phyloP scores from a whole-genome alignment of 1,284 basidiomycete genomes.

The Leccinum variabile region DNA sequence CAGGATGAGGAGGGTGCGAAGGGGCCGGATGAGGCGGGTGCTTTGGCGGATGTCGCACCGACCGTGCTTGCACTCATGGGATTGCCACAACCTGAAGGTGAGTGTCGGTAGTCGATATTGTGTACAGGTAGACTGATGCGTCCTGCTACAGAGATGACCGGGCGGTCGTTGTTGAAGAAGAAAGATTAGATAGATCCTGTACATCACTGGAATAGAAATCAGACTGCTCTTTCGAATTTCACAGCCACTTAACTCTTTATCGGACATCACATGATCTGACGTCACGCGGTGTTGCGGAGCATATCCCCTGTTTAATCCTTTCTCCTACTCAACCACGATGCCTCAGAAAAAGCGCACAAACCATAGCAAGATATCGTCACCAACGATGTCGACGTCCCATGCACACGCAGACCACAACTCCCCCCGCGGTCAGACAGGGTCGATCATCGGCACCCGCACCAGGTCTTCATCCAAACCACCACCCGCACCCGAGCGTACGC shows the following conservation, averaged over 20 bases:
- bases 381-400: constrained; percentile 16
- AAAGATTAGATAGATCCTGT: constrained; percentile 22
- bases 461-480: background rate
- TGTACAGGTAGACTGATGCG: constrained; percentile 4
- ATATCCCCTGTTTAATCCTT: background rate
- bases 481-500: background rate
- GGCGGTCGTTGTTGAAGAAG: constrained; percentile 31
- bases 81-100: constrained; percentile 59
- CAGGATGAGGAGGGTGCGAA: constrained; percentile 33
- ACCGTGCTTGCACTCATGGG: constrained; percentile 80
- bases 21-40: constrained; percentile 56
- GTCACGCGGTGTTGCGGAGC: constrained; percentile 8
- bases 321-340: constrained; percentile 14
- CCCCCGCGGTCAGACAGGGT: constrained; percentile 9
- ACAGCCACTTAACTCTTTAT: background rate
- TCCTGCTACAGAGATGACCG: constrained; percentile 29
- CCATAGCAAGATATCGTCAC: constrained; percentile 13
- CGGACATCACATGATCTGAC: constrained; percentile 23
- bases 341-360: constrained; percentile 23
- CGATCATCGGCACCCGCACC: background rate
- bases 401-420: constrained; percentile 13
- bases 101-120: constrained; percentile 10
- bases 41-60: constrained; percentile 86
- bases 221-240: background rate
- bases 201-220: constrained; percentile 2